Conservation (phyloP, 352 stramenopile species). For the Pythium dissimile region DNA sequence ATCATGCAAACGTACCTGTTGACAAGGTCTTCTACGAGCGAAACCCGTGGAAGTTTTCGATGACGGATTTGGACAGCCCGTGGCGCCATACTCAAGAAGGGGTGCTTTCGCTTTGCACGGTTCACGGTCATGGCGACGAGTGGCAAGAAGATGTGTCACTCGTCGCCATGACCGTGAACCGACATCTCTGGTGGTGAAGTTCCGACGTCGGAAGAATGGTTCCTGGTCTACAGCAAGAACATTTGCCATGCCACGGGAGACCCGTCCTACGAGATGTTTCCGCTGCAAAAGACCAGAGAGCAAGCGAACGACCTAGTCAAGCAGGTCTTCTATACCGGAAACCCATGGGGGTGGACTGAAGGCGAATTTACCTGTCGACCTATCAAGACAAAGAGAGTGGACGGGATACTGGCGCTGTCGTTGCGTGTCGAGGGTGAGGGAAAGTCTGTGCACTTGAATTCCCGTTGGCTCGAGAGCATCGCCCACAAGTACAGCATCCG, state of each 20-base stretch:
- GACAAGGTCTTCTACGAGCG: background rate
- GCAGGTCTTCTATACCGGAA: background rate
- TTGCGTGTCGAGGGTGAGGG: background rate
- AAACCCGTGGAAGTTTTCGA: background rate
- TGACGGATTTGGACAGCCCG: background rate
- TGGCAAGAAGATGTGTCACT: background rate
- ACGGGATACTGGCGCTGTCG: background rate
- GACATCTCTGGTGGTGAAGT: background rate
- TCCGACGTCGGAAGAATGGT: background rate
- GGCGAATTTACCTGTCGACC: background rate
- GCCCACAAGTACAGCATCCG: background rate
- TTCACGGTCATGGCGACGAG: background rate
- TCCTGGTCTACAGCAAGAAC: slow-evolving; percentile 1
- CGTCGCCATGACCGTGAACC: too few species aligned
- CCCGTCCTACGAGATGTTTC: background rate
- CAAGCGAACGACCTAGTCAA: background rate
- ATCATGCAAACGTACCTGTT: background rate
- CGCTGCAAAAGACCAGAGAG: background rate
- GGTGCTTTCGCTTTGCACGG: background rate
- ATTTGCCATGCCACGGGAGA: background rate
- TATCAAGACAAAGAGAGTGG: background rate
- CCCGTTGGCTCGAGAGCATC: background rate
- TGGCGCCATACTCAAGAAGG: background rate
- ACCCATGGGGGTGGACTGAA: background rate
- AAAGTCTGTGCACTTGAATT: background rate